These are phyloP conservation scores for Globisporangium megalacanthum DNA, from an alignment of 352 stramenopile genomes.

Conservation along the genomic window DNA sequence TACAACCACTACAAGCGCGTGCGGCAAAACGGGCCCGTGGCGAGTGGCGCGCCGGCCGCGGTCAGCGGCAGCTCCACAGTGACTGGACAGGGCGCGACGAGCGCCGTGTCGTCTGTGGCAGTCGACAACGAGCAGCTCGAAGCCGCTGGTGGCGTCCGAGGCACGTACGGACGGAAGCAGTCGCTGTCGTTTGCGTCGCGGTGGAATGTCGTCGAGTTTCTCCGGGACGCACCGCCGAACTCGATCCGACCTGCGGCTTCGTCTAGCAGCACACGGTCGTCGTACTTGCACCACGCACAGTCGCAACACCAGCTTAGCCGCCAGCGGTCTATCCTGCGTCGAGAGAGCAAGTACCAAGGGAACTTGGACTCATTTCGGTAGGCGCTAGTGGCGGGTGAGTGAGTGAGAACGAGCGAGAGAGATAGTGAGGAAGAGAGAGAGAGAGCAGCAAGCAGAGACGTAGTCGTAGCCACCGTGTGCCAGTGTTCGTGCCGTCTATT, in stretches of 20 bases:
- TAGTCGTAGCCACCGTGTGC: too few species aligned
- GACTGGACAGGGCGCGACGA: neutral
- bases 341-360: constrained; percentile 49
- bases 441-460: neutral
- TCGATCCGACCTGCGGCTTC: constrained; percentile 20
- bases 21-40: neutral
- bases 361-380: constrained; percentile 19
- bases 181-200: constrained; percentile 51
- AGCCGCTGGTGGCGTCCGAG: constrained; percentile 31
- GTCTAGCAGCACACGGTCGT: constrained; percentile 18
- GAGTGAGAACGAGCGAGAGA: constrained; percentile 2
- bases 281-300: constrained; percentile 15
- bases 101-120: neutral
- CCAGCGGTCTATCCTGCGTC: constrained; percentile 41
- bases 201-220: constrained; percentile 55
- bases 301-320: constrained; percentile 14
- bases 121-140: constrained; percentile 26
- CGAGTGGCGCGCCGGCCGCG: neutral
- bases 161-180: constrained; percentile 57
- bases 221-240: constrained; percentile 26
- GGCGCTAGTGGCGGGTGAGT: neutral
- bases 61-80: neutral
- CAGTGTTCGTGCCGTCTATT: neutral
- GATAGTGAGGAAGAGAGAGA: neutral
- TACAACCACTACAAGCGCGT: constrained; percentile 37